A percentile compares a stretch with the other conserved stretches of the same genome.
phyloP scores from a whole-genome alignment of 306 rosid genomes.

The Datisca glomerata region DNA sequence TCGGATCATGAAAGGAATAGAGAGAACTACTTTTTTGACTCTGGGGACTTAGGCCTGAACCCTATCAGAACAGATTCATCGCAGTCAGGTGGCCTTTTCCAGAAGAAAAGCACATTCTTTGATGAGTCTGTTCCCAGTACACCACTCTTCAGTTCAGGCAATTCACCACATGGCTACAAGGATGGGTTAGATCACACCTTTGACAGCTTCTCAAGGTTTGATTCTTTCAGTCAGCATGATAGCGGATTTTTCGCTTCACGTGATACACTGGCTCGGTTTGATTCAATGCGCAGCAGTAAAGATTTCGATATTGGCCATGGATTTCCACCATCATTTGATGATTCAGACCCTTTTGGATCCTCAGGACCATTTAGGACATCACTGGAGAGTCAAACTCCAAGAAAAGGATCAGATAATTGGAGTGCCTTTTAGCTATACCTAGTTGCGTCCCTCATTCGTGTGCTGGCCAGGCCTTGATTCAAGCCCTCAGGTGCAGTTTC shows the following conservation, averaged over 20 bases:
- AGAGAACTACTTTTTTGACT: constrained; percentile 54
- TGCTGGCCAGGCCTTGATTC: constrained; percentile 11
- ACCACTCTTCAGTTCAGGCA: constrained; percentile 62
- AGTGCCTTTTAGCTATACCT: constrained; percentile 60
- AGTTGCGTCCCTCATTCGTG: constrained; percentile 3
- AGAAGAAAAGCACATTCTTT: constrained; percentile 57
- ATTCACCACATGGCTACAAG: constrained; percentile 46
- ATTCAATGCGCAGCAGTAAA: constrained; percentile 55
- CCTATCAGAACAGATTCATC: constrained; percentile 69
- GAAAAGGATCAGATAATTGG: constrained; percentile 65
- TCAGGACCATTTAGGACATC: constrained; percentile 57
- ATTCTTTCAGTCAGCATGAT: constrained; percentile 63
- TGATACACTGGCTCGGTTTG: constrained; percentile 46
- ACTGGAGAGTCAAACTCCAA: constrained; percentile 59
- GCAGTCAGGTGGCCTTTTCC: constrained; percentile 32
- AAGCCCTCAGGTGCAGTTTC: constrained; percentile 24
- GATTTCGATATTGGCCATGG: constrained; percentile 47
- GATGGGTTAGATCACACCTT: constrained; percentile 59
- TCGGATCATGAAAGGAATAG: constrained; percentile 39
- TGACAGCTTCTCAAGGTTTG: constrained; percentile 72
- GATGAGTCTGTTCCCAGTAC: constrained; percentile 97
- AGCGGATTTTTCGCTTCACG: constrained; percentile 39
- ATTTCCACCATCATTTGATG: constrained; percentile 60
- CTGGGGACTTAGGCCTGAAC: constrained; percentile 72
- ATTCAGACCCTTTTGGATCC: constrained; percentile 79